Conservation (phyloP, 1,284 basidiomycete genomes). For the Tilletia caries region DNA sequence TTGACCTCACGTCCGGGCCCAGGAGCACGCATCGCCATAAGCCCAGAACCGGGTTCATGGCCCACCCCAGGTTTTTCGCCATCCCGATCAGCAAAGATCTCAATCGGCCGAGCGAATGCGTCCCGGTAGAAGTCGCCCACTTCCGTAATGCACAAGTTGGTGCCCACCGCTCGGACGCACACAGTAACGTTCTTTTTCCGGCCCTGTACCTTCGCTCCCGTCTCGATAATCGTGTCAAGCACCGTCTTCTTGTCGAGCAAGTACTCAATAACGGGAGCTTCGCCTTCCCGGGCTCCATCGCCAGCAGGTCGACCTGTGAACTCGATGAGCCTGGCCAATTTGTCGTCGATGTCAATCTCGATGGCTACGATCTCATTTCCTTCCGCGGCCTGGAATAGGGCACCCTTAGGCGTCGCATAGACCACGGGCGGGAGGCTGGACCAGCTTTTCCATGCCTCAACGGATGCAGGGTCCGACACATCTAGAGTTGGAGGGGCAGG, state of each 20-base stretch:
- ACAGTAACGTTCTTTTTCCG: conserved; percentile 24
- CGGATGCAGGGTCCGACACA: conserved; percentile 24
- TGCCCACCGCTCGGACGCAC: background rate
- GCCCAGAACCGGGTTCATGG: background rate
- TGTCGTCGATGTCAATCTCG: background rate
- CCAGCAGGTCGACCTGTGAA: conserved; percentile 4
- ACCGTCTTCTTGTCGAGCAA: background rate
- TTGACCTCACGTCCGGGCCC: background rate
- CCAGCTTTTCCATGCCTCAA: conserved; percentile 26
- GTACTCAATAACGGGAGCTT: background rate
- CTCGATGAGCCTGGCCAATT: background rate
- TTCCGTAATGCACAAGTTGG: background rate
- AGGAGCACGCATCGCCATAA: background rate
- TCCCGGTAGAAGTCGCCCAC: background rate
- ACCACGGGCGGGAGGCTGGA: conserved; percentile 14
- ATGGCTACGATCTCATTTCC: background rate
- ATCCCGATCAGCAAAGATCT: background rate
- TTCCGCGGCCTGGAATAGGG: background rate
- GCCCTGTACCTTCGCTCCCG: conserved; percentile 20
- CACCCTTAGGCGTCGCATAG: conserved; percentile 4
- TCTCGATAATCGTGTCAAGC: background rate
- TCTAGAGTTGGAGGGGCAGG: conserved; percentile 22
- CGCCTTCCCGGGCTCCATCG: background rate
- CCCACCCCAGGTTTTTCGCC: background rate
- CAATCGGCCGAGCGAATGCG: background rate